Evolutionary conservation across 768 basidiomycete species (phyloP), one percentile per base, ranked within the genome.

Genomic region (Boletus vermiculosoides): DNA sequence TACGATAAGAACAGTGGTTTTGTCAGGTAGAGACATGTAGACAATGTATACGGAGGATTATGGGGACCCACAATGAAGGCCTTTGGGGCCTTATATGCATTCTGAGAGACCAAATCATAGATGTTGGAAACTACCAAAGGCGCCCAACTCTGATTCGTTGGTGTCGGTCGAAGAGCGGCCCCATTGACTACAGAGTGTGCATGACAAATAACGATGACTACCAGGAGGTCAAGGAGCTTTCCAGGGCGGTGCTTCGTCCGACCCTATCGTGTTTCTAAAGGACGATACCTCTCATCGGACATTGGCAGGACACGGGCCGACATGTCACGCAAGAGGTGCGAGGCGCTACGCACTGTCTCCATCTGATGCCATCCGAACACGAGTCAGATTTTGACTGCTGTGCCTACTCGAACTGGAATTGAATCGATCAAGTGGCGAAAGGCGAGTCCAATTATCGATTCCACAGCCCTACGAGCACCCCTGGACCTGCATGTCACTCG

Each of bases 1-100:
- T 11, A 83, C 76, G 25, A 83, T 73, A 49, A 82, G 75, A 30
- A 82, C 66, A 25, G 76, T 76, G 5, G 79, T 77, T 45, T 54
- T 64, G 3, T 58, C 49, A 0, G 77, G 77, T 22, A 76, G 63
- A 30, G 72, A 62, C 60, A 62, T 62, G 37, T 4, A 33, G 20
- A 37, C 2, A 28, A 18, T 58, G 10, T 34, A n/a, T 12, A 36
- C 15, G 23, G 13, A 34, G 31, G 33, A 34, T 1, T 45, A 28
- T 18, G 44, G 33, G 20, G 37, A n/a, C n/a, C 40, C 3, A 4
- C 37, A n/a, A 28, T 22, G 3, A 13, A 12, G 31, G 25, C 7
- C 5, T 6, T 5, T 33, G 5, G 2, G n/a, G 25, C 22, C 23
- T 48, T 53, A 42, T 42, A 60, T 59, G 5, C 23, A 13, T 25